phyloP scores from a whole-genome alignment of 2,329 filamentous ascomycete species.

The Trichophyton mentagrophytes region DNA sequence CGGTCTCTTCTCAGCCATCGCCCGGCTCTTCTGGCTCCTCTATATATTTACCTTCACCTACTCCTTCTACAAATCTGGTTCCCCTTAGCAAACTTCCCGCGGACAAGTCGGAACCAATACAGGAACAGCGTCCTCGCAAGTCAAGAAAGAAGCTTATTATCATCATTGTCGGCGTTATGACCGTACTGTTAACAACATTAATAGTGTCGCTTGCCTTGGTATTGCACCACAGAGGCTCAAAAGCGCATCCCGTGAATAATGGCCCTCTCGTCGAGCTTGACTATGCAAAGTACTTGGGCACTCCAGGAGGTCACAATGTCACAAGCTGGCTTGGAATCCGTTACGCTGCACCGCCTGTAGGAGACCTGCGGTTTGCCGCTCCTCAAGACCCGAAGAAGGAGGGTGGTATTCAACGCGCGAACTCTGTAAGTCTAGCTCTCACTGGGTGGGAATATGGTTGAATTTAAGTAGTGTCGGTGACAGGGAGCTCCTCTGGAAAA shows the following conservation, averaged over 20 bases:
- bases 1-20: background rate
- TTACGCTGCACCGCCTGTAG: constrained; percentile 11
- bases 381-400: constrained; percentile 42
- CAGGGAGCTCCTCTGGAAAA: background rate
- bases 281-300: constrained; percentile 55
- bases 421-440: constrained; percentile 32
- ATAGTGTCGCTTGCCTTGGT: background rate
- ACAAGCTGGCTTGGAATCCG: constrained; percentile 13
- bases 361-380: constrained; percentile 10
- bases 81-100: background rate
- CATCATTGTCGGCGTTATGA: background rate
- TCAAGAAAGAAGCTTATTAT: background rate
- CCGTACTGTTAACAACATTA: background rate
- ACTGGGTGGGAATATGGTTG: background rate
- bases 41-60: background rate
- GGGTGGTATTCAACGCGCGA: constrained; percentile 40
- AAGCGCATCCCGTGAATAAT: background rate
- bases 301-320: constrained; percentile 31
- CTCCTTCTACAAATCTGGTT: background rate
- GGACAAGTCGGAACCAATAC: background rate
- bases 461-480: background rate
- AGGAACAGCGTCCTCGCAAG: background rate
- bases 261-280: constrained; percentile 44
- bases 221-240: background rate
- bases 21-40: background rate